These are phyloP conservation scores for Grifola frondosa DNA, from an alignment of 1,284 basidiomycete genomes.

Conservation along the genomic window DNA sequence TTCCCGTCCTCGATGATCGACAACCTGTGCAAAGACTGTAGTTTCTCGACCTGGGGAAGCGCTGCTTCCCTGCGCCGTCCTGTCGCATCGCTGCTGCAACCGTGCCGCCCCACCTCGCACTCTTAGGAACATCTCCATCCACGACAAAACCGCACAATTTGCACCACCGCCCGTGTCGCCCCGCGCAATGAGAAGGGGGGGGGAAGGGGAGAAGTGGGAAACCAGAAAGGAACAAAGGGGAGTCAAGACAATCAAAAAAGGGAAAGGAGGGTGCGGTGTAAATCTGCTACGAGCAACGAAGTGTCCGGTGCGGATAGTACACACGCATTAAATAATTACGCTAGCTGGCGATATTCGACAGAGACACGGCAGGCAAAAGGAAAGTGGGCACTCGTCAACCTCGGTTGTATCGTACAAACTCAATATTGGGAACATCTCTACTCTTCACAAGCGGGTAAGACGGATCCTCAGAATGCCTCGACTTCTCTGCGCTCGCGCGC, in stretches of 20 bases:
- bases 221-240: neutral
- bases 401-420: constrained; percentile 28
- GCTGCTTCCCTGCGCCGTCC: constrained; percentile 39
- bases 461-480: constrained; percentile 50
- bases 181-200: constrained; percentile 2
- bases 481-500: constrained; percentile 72
- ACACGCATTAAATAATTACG: constrained; percentile 31
- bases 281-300: constrained; percentile 24
- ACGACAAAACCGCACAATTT: constrained; percentile 7
- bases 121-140: constrained; percentile 4
- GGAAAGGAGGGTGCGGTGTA: constrained; percentile 23
- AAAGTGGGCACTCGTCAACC: constrained; percentile 25
- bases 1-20: constrained; percentile 5
- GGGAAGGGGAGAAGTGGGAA: constrained; percentile 10
- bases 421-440: constrained; percentile 11
- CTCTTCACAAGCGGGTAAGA: constrained; percentile 12
- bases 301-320: constrained; percentile 24
- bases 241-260: constrained; percentile 13
- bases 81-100: constrained; percentile 21
- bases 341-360: too few species aligned
- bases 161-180: constrained; percentile 7
- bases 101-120: constrained; percentile 7
- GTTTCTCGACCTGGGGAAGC: constrained; percentile 34
- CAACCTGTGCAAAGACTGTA: constrained; percentile 11
- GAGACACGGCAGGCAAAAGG: constrained; percentile 26